Percentiles rank a stretch among this genome's conserved stretches.
phyloP scores from a whole-genome alignment of 2,329 filamentous ascomycete species.

The Colletotrichum falcatum region DNA sequence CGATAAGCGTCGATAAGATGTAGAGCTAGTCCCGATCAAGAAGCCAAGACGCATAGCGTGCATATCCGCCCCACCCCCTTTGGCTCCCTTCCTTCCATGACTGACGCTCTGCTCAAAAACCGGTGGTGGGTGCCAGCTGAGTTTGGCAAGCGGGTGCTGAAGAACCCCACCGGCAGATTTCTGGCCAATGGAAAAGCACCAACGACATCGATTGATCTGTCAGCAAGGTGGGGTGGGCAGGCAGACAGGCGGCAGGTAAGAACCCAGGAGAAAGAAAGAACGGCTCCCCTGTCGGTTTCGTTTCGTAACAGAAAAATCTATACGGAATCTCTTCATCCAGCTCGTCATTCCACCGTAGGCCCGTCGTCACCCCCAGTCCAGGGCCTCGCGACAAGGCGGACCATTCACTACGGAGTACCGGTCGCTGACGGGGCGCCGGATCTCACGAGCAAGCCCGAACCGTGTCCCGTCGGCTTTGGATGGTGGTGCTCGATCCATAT shows the following conservation, averaged over 20 bases:
- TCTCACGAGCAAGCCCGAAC: no score
- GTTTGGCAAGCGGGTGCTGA: background rate
- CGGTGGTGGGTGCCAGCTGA: background rate
- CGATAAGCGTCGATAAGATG: background rate
- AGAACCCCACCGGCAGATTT: background rate
- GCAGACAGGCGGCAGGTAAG: no score
- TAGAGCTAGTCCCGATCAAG: constrained; percentile 46
- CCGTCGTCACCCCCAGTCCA: background rate
- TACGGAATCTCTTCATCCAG: background rate
- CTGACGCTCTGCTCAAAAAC: constrained; percentile 1
- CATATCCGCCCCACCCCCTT: background rate
- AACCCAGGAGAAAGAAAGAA: no score
- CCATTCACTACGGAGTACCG: background rate
- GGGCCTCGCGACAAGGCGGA: background rate
- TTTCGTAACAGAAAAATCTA: background rate
- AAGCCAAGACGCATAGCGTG: constrained; percentile 48
- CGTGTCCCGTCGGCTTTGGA: no score
- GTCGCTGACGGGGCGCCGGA: no score
- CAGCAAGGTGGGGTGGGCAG: background rate
- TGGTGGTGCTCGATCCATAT: no score
- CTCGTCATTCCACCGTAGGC: constrained; percentile 2
- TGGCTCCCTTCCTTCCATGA: background rate
- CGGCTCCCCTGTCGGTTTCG: background rate
- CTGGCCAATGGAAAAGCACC: background rate
- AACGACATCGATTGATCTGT: constrained; percentile 12